Evolutionary conservation across 352 stramenopile species (phyloP).

Genomic region (Pythium guiyangense): DNA sequence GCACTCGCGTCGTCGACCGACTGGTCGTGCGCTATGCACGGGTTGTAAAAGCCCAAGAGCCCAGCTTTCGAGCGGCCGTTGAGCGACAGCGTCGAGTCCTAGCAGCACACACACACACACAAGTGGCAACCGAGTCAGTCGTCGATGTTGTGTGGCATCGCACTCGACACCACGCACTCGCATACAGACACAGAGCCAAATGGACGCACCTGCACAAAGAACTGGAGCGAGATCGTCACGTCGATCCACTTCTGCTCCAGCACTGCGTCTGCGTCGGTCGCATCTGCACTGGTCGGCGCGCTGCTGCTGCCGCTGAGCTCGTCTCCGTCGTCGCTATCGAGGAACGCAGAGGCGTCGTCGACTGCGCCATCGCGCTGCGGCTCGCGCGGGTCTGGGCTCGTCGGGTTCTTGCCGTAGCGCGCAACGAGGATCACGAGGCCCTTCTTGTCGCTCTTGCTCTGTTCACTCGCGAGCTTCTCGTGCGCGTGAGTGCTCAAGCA

Average conservation of each 20-base stretch:
- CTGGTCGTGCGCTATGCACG: conserved; percentile 48
- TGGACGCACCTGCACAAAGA: conserved; percentile 63
- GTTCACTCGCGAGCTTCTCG: conserved; percentile 54
- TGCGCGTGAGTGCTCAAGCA: too few relatives aligned
- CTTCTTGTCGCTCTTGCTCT: conserved; percentile 32
- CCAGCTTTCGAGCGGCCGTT: conserved; percentile 54
- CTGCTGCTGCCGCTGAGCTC: conserved; percentile 8
- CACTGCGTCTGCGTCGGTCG: background rate
- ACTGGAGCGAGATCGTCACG: conserved; percentile 75
- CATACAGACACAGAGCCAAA: background rate
- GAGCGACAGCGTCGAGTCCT: conserved; percentile 60
- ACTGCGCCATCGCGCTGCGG: conserved; percentile 16
- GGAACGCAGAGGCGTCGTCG: conserved; percentile 10
- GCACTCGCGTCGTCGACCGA: conserved; percentile 28
- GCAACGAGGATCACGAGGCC: conserved; percentile 69
- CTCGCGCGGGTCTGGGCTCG: conserved; percentile 38
- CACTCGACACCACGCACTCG: background rate
- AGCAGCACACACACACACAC: background rate
- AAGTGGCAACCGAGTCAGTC: too few relatives aligned
- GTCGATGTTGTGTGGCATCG: background rate
- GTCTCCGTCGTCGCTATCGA: conserved; percentile 18
- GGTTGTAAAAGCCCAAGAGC: conserved; percentile 81
- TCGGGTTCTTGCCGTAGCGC: conserved; percentile 77
- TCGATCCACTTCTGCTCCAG: conserved; percentile 62
- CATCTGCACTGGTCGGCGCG: conserved; percentile 16